A percentile compares a stretch with the other conserved stretches of the same genome.
These are phyloP conservation scores for Schizophyllum commune DNA, from an alignment of 1,284 basidiomycete species.

Conservation along the genomic window DNA sequence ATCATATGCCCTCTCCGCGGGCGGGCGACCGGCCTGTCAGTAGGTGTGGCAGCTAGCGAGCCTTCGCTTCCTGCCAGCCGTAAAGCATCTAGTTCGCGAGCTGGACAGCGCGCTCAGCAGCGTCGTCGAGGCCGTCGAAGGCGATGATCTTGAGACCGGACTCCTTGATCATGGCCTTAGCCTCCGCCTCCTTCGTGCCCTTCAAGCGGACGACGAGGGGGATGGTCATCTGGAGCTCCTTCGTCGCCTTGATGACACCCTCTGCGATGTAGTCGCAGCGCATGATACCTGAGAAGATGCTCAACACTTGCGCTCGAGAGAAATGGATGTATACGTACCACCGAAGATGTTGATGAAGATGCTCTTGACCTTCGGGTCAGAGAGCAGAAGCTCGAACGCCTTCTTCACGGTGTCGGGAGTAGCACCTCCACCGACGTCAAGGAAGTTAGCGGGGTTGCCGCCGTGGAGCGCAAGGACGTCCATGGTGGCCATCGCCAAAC, in stretches of 20 bases:
- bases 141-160: slow-evolving; percentile 91
- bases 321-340: slow-evolving; percentile 31
- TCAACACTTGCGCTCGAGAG: background rate
- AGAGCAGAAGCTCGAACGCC: slow-evolving; percentile 92
- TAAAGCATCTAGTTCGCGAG: slow-evolving; percentile 31
- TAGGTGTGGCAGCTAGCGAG: background rate
- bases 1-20: background rate
- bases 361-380: slow-evolving; percentile 90
- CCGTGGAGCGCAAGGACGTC: slow-evolving; percentile 95
- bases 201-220: slow-evolving; percentile 93
- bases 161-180: slow-evolving; percentile 89
- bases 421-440: slow-evolving; percentile 97
- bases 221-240: slow-evolving; percentile 80
- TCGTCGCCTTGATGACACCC: slow-evolving; percentile 97
- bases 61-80: too few species aligned
- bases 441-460: slow-evolving; percentile 96
- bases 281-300: slow-evolving; percentile 74
- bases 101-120: slow-evolving; percentile 80
- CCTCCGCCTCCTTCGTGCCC: slow-evolving; percentile 94
- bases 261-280: slow-evolving; percentile 96
- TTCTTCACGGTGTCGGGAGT: slow-evolving; percentile 99
- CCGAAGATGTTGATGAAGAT: slow-evolving; percentile 99
- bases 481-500: slow-evolving; percentile 99
- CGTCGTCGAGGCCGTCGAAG: slow-evolving; percentile 81
- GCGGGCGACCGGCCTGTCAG: background rate